Evolutionary conservation across 345 rosid species (phyloP), one percentile per base, ranked within the genome.

Genomic region (Boechera divaricarpa): DNA sequence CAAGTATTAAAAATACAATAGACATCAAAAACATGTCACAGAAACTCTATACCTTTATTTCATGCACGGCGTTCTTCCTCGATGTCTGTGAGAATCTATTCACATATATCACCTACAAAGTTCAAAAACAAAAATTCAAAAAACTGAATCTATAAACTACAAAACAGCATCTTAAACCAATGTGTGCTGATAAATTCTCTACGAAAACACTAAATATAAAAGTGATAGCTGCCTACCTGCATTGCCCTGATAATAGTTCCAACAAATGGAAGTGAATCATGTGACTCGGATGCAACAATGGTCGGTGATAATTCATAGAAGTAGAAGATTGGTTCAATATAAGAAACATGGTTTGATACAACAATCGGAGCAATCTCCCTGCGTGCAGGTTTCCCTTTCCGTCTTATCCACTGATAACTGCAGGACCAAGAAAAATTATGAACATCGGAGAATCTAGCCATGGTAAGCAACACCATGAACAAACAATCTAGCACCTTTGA

Each of bases 231-330:
- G 38, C 10, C 51, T 58, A 91, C 99, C 96, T 95, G 99, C 99
- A 95, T 95, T 67, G 99, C 97, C 80, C 99, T 88, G 77, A 95
- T 92, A 51, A 95, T 95, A 73, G 99, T 95, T 77, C 99, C 98
- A 33, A 95, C 99, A 66, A 89, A 82, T 7, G 99, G 99, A 52
- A 92, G 83, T 42, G 96, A 83, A 78, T 95, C 99, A 78, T 95
- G 99, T 7, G 98, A 88, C 75, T 92, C 98, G 0, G 99, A 83
- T 0, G 99, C 97, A 69, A 95, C 99, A 78, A 95, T 95, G 18
- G 99, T 95, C 0, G 99, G 98, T 63, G 86, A 95, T 33, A 95
- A 72, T 67, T 95, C 99, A 67, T 89, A 95, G 74, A 95, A 95
- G 72, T 87, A 95, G 81, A 95, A 92, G 57, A 95, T 95, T 29